Percentiles rank a stretch among this genome's conserved stretches.
These are phyloP conservation scores for Coniochaeta sp. DNA, from an alignment of 2,329 filamentous ascomycete species.

Conservation along the genomic window DNA sequence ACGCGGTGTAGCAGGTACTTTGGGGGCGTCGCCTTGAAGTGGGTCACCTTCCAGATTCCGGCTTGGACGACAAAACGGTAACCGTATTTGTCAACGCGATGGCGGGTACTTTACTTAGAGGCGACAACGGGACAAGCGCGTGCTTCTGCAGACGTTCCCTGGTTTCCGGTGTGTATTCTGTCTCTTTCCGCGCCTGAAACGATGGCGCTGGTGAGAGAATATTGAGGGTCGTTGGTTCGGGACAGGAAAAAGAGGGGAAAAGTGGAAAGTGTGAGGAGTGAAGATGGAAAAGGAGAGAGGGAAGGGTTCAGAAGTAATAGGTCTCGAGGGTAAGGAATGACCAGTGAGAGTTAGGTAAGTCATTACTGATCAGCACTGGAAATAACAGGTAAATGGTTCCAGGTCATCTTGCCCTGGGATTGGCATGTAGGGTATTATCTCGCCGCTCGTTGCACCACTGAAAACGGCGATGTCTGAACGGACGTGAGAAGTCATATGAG, in stretches of 20 bases:
- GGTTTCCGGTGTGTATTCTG: background rate
- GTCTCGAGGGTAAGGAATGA: background rate
- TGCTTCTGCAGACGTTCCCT: background rate
- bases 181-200: background rate
- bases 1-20: background rate
- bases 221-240: conserved; percentile 8
- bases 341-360: background rate
- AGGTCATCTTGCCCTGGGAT: background rate
- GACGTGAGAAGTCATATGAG: background rate
- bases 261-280: conserved; percentile 9
- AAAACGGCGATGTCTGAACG: background rate
- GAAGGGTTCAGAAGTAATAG: background rate
- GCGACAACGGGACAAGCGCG: too few relatives aligned
- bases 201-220: conserved; percentile 2
- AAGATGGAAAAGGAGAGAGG: conserved; percentile 10
- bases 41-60: background rate
- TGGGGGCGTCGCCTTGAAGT: background rate
- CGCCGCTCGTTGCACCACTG: background rate
- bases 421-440: background rate
- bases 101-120: too few relatives aligned
- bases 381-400: background rate
- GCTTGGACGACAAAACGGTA: background rate
- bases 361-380: background rate
- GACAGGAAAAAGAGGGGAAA: conserved; percentile 12
- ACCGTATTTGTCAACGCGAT: background rate